Evolutionary conservation across 768 basidiomycete species (phyloP).

Genomic region (Leccinum subgranulosum): DNA sequence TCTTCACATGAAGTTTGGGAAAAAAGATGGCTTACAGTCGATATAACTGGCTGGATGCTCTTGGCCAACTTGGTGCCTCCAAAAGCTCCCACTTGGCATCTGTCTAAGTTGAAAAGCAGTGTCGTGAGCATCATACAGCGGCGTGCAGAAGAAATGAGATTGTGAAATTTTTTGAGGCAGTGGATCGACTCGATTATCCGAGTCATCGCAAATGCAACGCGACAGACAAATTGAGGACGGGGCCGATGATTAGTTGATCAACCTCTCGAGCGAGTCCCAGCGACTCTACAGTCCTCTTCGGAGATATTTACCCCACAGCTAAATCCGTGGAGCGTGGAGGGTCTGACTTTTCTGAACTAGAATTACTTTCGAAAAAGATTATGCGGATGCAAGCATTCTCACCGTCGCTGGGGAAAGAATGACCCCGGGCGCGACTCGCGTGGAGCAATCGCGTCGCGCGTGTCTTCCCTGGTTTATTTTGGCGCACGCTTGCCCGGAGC

Average conservation of each 20-base stretch:
- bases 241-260: neutral
- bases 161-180: neutral
- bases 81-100: neutral
- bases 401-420: neutral
- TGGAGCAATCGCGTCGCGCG: neutral
- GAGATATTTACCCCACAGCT: neutral
- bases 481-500: neutral
- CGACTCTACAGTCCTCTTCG: neutral
- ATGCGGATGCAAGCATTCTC: neutral
- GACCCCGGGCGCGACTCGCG: neutral
- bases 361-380: neutral
- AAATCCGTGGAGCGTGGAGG: neutral
- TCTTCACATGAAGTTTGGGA: slow-evolving; percentile 3
- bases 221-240: neutral
- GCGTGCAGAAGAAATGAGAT: too few relatives aligned
- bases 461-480: neutral
- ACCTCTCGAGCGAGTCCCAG: neutral
- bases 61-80: neutral
- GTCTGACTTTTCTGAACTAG: neutral
- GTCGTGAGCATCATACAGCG: neutral
- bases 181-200: neutral
- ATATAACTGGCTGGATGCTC: neutral
- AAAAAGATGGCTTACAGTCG: neutral
- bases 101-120: neutral
- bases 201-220: neutral